These are phyloP conservation scores for Chlorella sorokiniana DNA, from an alignment of 139 green algal genomes.

Conservation along the genomic window DNA sequence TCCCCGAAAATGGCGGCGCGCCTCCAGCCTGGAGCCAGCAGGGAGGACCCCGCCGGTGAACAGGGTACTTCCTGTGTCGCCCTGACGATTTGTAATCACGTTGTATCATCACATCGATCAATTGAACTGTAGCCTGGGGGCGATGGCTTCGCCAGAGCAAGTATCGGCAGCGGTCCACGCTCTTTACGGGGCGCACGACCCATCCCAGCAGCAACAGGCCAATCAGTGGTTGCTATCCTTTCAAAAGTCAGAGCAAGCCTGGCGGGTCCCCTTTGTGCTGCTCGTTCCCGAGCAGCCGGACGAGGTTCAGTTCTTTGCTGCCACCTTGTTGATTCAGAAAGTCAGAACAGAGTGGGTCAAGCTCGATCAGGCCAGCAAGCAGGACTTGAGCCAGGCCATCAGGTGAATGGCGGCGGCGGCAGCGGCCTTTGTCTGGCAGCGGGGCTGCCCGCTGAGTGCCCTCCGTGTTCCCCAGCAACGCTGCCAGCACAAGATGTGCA, in stretches of 20 bases:
- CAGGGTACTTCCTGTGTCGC: too few species aligned
- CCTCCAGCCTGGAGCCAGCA: too few species aligned
- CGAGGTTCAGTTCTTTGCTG: slow-evolving; percentile 63
- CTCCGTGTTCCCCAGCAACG: not conserved
- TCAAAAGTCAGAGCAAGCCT: slow-evolving; percentile 45
- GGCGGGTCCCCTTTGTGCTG: slow-evolving; percentile 52
- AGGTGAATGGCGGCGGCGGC: slow-evolving; percentile 6
- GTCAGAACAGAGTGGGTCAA: slow-evolving; percentile 57
- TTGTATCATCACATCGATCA: not conserved
- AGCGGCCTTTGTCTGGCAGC: not conserved
- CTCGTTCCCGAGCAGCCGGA: slow-evolving; percentile 29
- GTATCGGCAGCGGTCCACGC: slow-evolving; percentile 47
- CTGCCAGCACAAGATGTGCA: not conserved
- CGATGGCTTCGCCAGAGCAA: not conserved
- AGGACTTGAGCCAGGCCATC: slow-evolving; percentile 25
- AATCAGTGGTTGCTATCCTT: slow-evolving; percentile 65
- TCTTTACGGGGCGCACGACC: slow-evolving; percentile 40
- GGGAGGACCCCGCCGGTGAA: too few species aligned
- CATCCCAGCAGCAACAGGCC: slow-evolving; percentile 37
- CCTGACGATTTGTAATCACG: too few species aligned
- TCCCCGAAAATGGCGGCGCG: too few species aligned
- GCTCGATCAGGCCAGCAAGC: slow-evolving; percentile 38
- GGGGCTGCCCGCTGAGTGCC: not conserved
- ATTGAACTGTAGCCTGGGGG: not conserved
- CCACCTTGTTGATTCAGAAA: slow-evolving; percentile 64